phyloP scores from a whole-genome alignment of 768 basidiomycete species.

The Scleroderma citrinum region DNA sequence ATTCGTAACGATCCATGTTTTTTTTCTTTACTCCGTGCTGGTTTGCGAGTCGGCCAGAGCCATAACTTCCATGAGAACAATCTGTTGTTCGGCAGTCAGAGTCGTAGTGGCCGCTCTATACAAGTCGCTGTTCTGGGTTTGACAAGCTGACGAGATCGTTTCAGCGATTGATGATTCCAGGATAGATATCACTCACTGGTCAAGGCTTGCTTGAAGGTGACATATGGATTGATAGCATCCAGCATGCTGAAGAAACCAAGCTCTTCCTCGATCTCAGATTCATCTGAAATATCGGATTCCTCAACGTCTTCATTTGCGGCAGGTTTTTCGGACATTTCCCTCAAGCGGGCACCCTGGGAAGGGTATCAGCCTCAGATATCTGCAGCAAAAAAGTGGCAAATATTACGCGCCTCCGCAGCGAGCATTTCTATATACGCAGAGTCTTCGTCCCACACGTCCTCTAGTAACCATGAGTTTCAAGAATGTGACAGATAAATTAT shows the following conservation, averaged over 20 bases:
- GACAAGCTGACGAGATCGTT: constrained; percentile 49
- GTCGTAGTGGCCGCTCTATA: constrained; percentile 73
- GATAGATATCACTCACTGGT: constrained; percentile 46
- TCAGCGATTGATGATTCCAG: not conserved
- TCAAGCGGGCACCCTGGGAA: constrained; percentile 63
- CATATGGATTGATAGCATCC: constrained; percentile 73
- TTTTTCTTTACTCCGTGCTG: constrained; percentile 6
- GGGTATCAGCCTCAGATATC: not conserved
- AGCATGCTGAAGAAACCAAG: constrained; percentile 81
- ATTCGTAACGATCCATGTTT: not conserved
- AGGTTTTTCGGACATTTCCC: constrained; percentile 50
- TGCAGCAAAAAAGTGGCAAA: not conserved
- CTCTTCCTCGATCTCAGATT: constrained; percentile 72
- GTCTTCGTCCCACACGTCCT: constrained; percentile 89
- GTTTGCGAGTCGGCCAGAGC: constrained; percentile 47
- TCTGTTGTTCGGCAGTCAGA: constrained; percentile 70
- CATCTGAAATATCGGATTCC: constrained; percentile 38
- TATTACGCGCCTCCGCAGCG: constrained; percentile 60
- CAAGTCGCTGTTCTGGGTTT: constrained; percentile 57
- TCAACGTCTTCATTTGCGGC: constrained; percentile 24
- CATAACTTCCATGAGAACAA: constrained; percentile 83
- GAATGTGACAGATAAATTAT: not conserved
- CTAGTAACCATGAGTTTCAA: constrained; percentile 28
- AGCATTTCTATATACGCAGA: constrained; percentile 85
- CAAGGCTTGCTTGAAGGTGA: constrained; percentile 71